Percentiles rank a stretch among this genome's conserved stretches.
phyloP scores from a whole-genome alignment of 2,329 filamentous ascomycete species.

The Colletotrichum sojae region DNA sequence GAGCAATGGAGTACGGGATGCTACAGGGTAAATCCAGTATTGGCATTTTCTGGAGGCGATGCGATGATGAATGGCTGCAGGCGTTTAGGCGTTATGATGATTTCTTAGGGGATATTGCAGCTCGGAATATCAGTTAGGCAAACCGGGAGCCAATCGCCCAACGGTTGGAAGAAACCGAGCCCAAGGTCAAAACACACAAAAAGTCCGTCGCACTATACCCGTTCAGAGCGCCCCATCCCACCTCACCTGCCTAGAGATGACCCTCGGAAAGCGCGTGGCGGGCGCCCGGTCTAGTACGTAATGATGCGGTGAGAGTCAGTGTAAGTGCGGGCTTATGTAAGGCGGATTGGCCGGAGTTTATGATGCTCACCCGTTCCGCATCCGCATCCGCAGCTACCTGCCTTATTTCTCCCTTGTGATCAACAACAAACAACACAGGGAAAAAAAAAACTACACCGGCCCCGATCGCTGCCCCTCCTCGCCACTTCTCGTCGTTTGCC shows the following conservation, averaged over 20 bases:
- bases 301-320: slow-evolving; percentile 11
- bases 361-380: slow-evolving; percentile 36
- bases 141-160: slow-evolving; percentile 1
- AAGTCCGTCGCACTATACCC: slow-evolving; percentile 13
- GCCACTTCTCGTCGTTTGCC: slow-evolving; percentile 7
- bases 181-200: not conserved
- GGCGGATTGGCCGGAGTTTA: slow-evolving; percentile 21
- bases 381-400: slow-evolving; percentile 26
- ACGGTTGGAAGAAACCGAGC: not conserved
- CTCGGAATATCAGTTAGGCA: slow-evolving; percentile 14
- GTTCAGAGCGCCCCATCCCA: slow-evolving; percentile 1
- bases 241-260: not conserved
- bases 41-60: slow-evolving; percentile 27
- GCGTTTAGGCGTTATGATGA: slow-evolving; percentile 34
- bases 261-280: slow-evolving; percentile 3
- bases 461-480: not conserved
- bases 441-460: not conserved
- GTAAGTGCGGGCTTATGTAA: slow-evolving; percentile 35
- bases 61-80: slow-evolving; percentile 15
- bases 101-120: slow-evolving; percentile 3
- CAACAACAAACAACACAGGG: slow-evolving; percentile 34
- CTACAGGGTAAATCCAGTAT: slow-evolving; percentile 14
- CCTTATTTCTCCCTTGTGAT: slow-evolving; percentile 33
- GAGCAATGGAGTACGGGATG: slow-evolving; percentile 37
- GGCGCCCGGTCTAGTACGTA: slow-evolving; percentile 28